Evolutionary conservation across 176 grass and related monocot species (phyloP).

Genomic region (Raddia distichophylla): DNA sequence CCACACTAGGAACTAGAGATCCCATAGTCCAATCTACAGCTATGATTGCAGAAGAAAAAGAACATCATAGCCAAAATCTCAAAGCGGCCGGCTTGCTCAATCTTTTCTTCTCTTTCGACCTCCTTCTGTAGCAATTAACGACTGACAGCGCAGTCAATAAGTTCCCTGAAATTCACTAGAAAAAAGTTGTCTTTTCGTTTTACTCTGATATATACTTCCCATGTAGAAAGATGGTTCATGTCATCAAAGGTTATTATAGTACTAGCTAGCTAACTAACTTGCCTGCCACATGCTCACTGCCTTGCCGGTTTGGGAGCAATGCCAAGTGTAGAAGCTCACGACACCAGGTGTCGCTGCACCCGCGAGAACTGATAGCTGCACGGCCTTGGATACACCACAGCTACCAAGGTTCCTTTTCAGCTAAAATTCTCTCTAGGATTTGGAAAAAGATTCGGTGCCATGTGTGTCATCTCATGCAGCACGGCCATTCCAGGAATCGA

Average conservation of each 20-base stretch:
- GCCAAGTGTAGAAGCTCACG: background rate
- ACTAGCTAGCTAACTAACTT: too few relatives aligned
- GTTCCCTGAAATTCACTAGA: too few relatives aligned
- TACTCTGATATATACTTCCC: background rate
- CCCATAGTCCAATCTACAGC: too few relatives aligned
- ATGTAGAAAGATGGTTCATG: background rate
- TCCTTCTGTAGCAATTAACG: too few relatives aligned
- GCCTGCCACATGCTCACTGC: background rate
- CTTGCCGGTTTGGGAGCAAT: background rate
- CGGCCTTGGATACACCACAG: background rate
- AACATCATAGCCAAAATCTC: too few relatives aligned
- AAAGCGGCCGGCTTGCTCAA: too few relatives aligned
- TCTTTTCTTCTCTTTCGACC: too few relatives aligned
- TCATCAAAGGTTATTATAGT: background rate
- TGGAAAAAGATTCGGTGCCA: conserved; percentile 33
- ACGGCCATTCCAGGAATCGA: conserved; percentile 32
- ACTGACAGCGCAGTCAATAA: too few relatives aligned
- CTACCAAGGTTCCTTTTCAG: background rate
- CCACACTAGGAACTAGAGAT: too few relatives aligned
- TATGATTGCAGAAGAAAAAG: too few relatives aligned
- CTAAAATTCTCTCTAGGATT: conserved; percentile 12
- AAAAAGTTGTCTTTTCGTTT: too few relatives aligned
- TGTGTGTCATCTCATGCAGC: background rate
- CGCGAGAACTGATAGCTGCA: background rate
- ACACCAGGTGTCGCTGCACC: background rate